Evolutionary conservation across 2,329 filamentous ascomycete species (phyloP), one percentile per base, ranked within the genome.

Genomic region (Trematosphaeria pertusa): DNA sequence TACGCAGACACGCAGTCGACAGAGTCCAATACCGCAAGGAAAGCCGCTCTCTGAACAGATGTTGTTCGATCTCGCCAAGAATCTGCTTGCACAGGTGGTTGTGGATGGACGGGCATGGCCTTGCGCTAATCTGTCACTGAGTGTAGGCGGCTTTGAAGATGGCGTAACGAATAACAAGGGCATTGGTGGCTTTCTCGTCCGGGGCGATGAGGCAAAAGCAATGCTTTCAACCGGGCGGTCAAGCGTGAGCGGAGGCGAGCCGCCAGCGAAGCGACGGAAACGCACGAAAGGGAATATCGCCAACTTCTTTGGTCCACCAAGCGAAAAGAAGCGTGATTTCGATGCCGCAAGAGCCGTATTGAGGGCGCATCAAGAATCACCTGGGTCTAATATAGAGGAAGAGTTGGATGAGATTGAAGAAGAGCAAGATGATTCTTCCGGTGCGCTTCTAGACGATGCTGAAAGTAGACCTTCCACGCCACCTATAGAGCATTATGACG

Each of bases 71-170:
- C 78, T 96, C 28, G 88, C 90, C 8, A 91, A 86, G 67, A 86
- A 81, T 17, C 76, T 97, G 14, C 78, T 97, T 3, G 81, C 81
- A 18, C 91, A 96, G 60, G 85, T 96, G 26, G 79, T 90, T 9
- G 81, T 82, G 1, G 91, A 96, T 56, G 91, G 89, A 1, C 78
- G 81, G 40, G 86, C 89, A 12, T 97, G 91, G 91, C 94, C 94
- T 5, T 97, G 94, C 67, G 80, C 85, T n/a, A 94, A 96, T 65
- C 78, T 99, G 7, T 94, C 89, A 47, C 75, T 97, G 35, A 92
- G 88, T 54, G 90, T 97, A 18, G 87, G 85, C n/a, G 92, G 91
- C 0, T 97, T 97, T 56, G 92, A 97, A 69, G 91, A 97, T 56
- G 89, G 90, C 2, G 77, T 93, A 47, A 84, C 81, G 31, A 88